Evolutionary conservation across 2,329 filamentous ascomycete species (phyloP), one percentile per base, ranked within the genome.

Genomic region (Falciphora oryzae): DNA sequence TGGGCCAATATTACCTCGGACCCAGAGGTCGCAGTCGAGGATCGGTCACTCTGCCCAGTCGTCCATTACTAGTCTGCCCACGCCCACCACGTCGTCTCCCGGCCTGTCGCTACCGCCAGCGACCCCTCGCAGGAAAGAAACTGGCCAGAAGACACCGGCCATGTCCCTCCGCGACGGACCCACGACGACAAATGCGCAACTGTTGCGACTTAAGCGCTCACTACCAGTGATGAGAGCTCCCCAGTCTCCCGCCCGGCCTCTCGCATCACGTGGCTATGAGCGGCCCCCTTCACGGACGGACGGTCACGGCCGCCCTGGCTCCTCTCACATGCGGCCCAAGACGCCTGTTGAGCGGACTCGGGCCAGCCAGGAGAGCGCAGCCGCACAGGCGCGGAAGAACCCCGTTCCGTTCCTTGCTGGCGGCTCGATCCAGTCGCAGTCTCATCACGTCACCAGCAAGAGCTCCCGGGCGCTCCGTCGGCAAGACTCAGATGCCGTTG

Each of bases 361-460:
- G 18, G 76, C 80, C 6, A 73, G 76, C 53, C 76, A 79, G 38
- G 85, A 86, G 65, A 83, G 80, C 68, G 77, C 81, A 65, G 80
- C 79, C 65, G 76, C 81, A n/a, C 77, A 81, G 66, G 74, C 78
- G 28, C 82, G 86, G 67, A 89, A 87, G 75, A 80, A 84, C 63
- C 85, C 86, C 58, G 77, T 85, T 18, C 92, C 93, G 10, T 97
- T 97, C 72, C 76, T 96, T 59, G 91, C 93, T 35, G 89, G 91
- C 57, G 92, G 92, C 38, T 83, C 83, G 35, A 89, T 74, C n/a
- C 85, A 85, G 67, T 83, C 85, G 28, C 90, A 85, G 68, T 84
- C 86, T 29, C 90, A 97, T 68, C 90, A 97, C 77, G 82, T 90
- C 67, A 85, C 85, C 61, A 82, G 90, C 57, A 96, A 93, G 77